phyloP scores from a whole-genome alignment of 257 asterid genomes.

The Galeopsis tetrahit region DNA sequence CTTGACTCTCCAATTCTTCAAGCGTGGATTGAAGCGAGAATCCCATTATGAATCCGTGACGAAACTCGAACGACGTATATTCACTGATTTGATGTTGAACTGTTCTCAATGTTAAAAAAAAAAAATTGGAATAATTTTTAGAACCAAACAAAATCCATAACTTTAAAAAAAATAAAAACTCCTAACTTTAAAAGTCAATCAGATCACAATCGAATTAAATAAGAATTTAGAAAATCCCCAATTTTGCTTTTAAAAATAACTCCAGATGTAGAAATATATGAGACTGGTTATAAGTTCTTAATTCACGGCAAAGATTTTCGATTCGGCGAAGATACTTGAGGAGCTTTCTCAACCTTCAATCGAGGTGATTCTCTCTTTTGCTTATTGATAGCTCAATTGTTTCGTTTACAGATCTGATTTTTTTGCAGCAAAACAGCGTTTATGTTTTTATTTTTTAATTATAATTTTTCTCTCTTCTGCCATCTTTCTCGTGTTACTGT shows the following conservation, averaged over 20 bases:
- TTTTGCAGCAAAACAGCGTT: slow-evolving; percentile 22
- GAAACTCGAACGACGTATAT: too few species aligned
- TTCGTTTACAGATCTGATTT: slow-evolving; percentile 36
- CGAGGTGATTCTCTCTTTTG: slow-evolving; percentile 38
- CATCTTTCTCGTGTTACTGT: slow-evolving; percentile 17
- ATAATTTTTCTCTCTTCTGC: not conserved
- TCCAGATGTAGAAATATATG: not conserved
- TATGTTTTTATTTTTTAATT: not conserved
- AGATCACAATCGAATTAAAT: not conserved
- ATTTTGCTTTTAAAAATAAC: not conserved
- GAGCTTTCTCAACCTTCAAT: slow-evolving; percentile 35
- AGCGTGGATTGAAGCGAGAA: too few species aligned
- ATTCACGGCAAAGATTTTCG: slow-evolving; percentile 5
- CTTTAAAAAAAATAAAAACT: too few species aligned
- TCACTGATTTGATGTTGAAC: too few species aligned
- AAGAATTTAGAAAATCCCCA: not conserved
- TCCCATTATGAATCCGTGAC: too few species aligned
- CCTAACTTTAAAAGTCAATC: not conserved
- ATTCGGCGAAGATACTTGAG: slow-evolving; percentile 15
- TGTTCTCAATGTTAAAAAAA: too few species aligned
- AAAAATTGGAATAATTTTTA: too few species aligned
- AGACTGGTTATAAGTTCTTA: not conserved
- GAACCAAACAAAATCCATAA: too few species aligned
- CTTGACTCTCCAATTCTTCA: too few species aligned
- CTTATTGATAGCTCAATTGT: not conserved